Evolutionary conservation across 441 rosid species (phyloP).

Genomic region (Theobroma grandiflorum): DNA sequence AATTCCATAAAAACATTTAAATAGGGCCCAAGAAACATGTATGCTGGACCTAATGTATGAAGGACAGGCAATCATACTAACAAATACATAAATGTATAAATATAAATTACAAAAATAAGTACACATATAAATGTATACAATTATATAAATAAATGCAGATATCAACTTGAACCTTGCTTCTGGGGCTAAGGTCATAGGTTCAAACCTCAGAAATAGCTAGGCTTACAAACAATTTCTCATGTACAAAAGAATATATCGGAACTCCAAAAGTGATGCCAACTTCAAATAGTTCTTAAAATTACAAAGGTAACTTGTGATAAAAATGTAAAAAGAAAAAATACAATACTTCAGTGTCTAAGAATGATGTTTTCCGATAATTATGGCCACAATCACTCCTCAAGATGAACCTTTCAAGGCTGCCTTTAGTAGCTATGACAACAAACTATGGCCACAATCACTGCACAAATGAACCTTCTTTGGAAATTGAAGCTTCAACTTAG

Average conservation of each 20-base stretch:
- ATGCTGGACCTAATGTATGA: background rate
- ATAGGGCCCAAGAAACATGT: background rate
- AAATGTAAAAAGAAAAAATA: background rate
- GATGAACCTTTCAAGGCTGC: background rate
- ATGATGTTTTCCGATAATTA: background rate
- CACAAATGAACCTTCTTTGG: conserved; percentile 1
- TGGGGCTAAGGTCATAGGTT: background rate
- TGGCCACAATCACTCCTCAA: background rate
- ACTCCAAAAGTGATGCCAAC: background rate
- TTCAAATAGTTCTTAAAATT: background rate
- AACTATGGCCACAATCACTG: background rate
- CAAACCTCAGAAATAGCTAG: background rate
- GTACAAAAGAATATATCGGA: background rate
- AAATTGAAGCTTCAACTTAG: background rate
- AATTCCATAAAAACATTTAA: background rate
- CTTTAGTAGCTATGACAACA: background rate
- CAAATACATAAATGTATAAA: background rate
- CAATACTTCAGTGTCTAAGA: background rate
- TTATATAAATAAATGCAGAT: background rate
- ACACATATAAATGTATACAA: background rate
- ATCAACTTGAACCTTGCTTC: background rate
- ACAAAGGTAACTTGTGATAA: background rate
- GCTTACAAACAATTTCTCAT: background rate
- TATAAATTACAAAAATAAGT: background rate
- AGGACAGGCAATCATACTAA: background rate